Evolutionary conservation across 2,329 filamentous ascomycete genomes (phyloP).

Genomic region (Cordyceps militaris): DNA sequence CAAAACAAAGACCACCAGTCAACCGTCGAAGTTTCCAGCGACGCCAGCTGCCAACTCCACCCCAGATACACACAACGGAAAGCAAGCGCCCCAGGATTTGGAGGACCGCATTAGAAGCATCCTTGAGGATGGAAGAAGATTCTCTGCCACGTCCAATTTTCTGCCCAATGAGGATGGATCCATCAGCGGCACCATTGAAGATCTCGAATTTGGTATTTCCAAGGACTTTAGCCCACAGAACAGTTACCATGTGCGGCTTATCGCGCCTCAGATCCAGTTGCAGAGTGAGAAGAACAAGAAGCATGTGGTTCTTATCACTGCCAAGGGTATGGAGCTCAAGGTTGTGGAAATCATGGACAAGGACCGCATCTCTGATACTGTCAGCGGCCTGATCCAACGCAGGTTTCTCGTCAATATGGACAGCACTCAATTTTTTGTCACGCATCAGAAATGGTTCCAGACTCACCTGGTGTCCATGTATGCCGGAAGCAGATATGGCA

Average conservation of each 20-base stretch:
- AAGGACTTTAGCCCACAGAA: slow-evolving; percentile 86
- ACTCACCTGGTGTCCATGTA: slow-evolving; percentile 86
- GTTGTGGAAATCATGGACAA: slow-evolving; percentile 98
- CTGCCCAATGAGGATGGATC: slow-evolving; percentile 26
- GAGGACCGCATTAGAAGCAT: slow-evolving; percentile 83
- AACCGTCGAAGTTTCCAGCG: slow-evolving; percentile 24
- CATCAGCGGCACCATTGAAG: slow-evolving; percentile 43
- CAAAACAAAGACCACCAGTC: slow-evolving; percentile 54
- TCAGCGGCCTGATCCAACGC: slow-evolving; percentile 90
- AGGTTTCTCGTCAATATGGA: slow-evolving; percentile 95
- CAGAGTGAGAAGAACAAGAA: slow-evolving; percentile 98
- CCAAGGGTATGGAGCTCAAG: slow-evolving; percentile 97
- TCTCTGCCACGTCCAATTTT: slow-evolving; percentile 44
- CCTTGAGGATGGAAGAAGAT: slow-evolving; percentile 74
- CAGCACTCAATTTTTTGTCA: slow-evolving; percentile 96
- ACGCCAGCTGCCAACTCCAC: slow-evolving; percentile 25
- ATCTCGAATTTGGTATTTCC: slow-evolving; percentile 69
- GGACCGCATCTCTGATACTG: slow-evolving; percentile 80
- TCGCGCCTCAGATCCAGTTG: slow-evolving; percentile 94
- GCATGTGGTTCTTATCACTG: slow-evolving; percentile 91
- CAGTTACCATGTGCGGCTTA: slow-evolving; percentile 88
- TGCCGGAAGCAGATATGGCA: slow-evolving; percentile 87
- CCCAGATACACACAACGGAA: slow-evolving; percentile 37
- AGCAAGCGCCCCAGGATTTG: slow-evolving; percentile 57
- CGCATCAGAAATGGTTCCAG: slow-evolving; percentile 83